A percentile compares a stretch with the other conserved stretches of the same genome.
Conservation (phyloP, 139 green algal species). For the Chlamydomonas sp. region DNA sequence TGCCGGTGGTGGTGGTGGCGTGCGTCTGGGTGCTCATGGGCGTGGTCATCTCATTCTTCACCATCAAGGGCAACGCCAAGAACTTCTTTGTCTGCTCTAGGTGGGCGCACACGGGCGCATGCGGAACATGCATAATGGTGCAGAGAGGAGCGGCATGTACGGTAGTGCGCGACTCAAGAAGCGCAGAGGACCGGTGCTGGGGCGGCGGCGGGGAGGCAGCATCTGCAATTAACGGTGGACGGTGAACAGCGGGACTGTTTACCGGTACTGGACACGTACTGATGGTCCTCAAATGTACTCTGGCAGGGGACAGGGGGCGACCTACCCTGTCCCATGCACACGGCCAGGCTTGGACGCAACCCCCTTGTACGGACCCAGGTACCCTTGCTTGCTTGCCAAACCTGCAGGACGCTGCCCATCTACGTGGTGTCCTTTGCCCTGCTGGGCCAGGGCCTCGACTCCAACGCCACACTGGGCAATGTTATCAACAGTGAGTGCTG, state of each 20-base stretch:
- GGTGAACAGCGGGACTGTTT: too few species aligned
- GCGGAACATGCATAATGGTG: too few species aligned
- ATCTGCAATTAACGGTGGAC: too few species aligned
- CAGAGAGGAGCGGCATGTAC: too few species aligned
- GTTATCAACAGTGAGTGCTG: not conserved
- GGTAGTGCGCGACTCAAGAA: too few species aligned
- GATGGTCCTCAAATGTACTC: too few species aligned
- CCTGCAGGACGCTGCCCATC: not conserved
- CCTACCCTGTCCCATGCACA: not conserved
- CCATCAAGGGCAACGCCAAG: not conserved
- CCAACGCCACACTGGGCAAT: slow-evolving; percentile 44
- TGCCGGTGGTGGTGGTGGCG: not conserved
- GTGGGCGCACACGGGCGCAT: too few species aligned
- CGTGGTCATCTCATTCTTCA: not conserved
- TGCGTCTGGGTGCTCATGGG: not conserved
- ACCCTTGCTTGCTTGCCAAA: slow-evolving; percentile 1
- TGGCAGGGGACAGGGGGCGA: too few species aligned
- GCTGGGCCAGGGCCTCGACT: slow-evolving; percentile 47
- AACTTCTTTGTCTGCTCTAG: too few species aligned
- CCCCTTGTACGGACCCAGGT: not conserved
- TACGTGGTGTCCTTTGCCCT: slow-evolving; percentile 7
- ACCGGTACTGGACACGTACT: too few species aligned
- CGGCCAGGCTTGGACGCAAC: not conserved
- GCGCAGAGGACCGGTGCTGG: too few species aligned
- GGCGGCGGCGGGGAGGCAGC: too few species aligned